Evolutionary conservation across 768 basidiomycete species (phyloP), one percentile per base, ranked within the genome.

Genomic region (Leccinellum albellum): DNA sequence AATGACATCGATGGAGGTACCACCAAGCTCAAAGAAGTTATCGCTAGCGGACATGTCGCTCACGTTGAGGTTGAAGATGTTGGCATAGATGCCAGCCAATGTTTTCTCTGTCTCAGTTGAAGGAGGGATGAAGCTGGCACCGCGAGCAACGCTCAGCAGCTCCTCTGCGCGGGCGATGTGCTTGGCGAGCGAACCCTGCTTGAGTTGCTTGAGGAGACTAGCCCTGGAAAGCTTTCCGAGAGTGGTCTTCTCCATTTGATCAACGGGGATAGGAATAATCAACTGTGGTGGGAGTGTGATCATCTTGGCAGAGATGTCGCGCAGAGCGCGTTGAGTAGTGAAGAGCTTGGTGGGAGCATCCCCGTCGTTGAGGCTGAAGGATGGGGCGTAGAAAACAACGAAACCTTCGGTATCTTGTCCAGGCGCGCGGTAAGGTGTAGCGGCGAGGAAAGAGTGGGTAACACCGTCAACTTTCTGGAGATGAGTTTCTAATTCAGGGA

Each of bases 361-460:
- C 20, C 62, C 58, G 9, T 42, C 56, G 29, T 64, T 3, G 21
- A 68, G 32, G 42, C 64, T 60, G 26, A 68, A 68, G 2, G 67
- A 50, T 7, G 71, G 70, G 1, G 68, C 60, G 51, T 79, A 79
- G 70, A 79, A 79, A 20, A 79, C 63, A 21, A 66, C 61, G 55
- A 78, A 78, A 2, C 76, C 75, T 57, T 79, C 78, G 1, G 78
- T 77, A 32, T 76, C 71, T 20, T 76, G 72, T 28, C 67, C 66
- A 1, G 67, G 60, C 6, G 74, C 67, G 54, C 78, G 77, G 59
- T 78, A 72, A 15, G 76, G 74, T 40, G 70, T 65, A 54, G 71
- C 73, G 46, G 68, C 71, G 31, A 77, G 67, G 60, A 64, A 28
- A 28, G 28, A 28, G 28, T 28, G 28, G 6, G 28, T 28, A 6